These are phyloP conservation scores for Rhodotorula sp. DNA, from an alignment of 1,284 basidiomycete genomes.

Conservation along the genomic window DNA sequence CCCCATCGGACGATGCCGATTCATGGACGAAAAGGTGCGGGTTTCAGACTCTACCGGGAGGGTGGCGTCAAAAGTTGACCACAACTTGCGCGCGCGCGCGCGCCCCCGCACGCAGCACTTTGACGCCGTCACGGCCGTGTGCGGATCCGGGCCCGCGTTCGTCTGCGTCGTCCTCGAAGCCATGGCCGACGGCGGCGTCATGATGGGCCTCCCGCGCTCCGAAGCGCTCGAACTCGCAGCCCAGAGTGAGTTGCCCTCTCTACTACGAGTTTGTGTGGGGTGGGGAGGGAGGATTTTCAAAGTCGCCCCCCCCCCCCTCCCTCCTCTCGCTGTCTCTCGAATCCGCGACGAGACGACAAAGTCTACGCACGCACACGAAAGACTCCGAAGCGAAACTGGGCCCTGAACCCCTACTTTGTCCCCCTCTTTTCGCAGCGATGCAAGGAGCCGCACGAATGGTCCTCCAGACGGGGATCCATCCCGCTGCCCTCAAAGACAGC, in stretches of 20 bases:
- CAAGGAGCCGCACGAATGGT: constrained; percentile 98
- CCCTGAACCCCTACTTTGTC: too few species aligned
- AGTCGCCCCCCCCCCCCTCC: too few species aligned
- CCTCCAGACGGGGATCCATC: constrained; percentile 80
- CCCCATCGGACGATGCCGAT: constrained; percentile 87
- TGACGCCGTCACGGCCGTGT: constrained; percentile 95
- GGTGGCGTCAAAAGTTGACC: too few species aligned
- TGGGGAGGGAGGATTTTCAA: background rate
- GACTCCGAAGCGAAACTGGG: too few species aligned
- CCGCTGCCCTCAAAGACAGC: constrained; percentile 94
- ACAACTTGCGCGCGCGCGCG: too few species aligned
- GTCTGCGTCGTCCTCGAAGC: constrained; percentile 96
- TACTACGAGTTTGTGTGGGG: background rate
- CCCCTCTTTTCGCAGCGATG: constrained; percentile 61
- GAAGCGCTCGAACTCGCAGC: constrained; percentile 94
- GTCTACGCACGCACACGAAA: too few species aligned
- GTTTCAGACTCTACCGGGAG: too few species aligned
- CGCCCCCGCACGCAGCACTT: constrained; percentile 63
- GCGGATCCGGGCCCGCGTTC: constrained; percentile 95
- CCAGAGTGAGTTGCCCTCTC: constrained; percentile 67
- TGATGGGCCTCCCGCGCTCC: constrained; percentile 96
- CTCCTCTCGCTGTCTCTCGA: too few species aligned
- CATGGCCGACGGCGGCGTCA: constrained; percentile 98
- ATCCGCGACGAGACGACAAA: too few species aligned
- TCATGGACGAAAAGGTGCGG: constrained; percentile 78